Evolutionary conservation across 164 flowering plant species (phyloP), one percentile per base, ranked within the genome.

Genomic region (Magnolia sinica): DNA sequence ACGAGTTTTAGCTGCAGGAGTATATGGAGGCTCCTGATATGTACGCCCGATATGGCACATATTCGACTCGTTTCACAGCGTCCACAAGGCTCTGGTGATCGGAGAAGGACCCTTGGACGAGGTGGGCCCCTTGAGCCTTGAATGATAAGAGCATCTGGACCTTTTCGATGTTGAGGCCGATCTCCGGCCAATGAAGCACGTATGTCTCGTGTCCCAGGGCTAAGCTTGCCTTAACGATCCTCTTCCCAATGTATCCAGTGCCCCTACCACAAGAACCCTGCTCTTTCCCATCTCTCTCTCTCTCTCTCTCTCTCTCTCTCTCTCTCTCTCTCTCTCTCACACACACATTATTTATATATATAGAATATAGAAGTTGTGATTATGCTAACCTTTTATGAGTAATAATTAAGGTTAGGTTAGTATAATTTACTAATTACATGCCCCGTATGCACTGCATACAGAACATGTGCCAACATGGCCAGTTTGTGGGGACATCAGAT

Each of bases 1-100:
- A 88, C 89, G 37, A 91, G 91, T 82, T 88, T 88, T 76, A 88
- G 90, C 73, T 91, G 96, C 45, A 90, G 77, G 31, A 90, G 82
- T 22, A 90, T 79, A 3, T 82, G 80, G 76, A 90, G 91, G 77
- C 89, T 87, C 68, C 96, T 78, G 27, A 86, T 72, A 51, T 90
- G 92, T 1, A 86, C 92, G 1, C 96, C 96, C 1, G 96, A 89
- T 1, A 89, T 80, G 23, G 94, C 81, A 52, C 87, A 88, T 11
- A 91, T 83, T 91, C 91, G 1, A 86, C 96, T 7, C 79, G 80
- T 64, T 86, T 90, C n/a, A 90, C 89, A 8, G 94, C 94, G 8
- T 86, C 76, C 4, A 91, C 92, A 61, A 91, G 91, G 85, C 90
- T 90, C 29, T 29, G 77, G 65, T 88, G 84, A 49, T 91, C 93